Conservation (phyloP, 306 rosid species). For the Cucumis sativus region Cucumber_9930_V3 NC_026660.2:24457501-24458000, state of each 20-base stretch:
- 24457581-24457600: slow-evolving; percentile 31
- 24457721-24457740: slow-evolving; percentile 33
- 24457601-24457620: slow-evolving; percentile 30
- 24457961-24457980: background rate
- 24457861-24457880: background rate
- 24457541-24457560: slow-evolving; percentile 32
- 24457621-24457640: slow-evolving; percentile 33
- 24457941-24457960: slow-evolving; percentile 9
- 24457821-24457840: background rate
- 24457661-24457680: slow-evolving; percentile 38
- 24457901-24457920: slow-evolving; percentile 33
- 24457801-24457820: background rate
- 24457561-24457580: slow-evolving; percentile 29
- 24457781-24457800: slow-evolving; percentile 36
- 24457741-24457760: slow-evolving; percentile 36
- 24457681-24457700: slow-evolving; percentile 32
- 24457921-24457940: slow-evolving; percentile 32
- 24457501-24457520: slow-evolving; percentile 31
- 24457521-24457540: slow-evolving; percentile 32
- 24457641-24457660: slow-evolving; percentile 33
- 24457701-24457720: slow-evolving; percentile 30
- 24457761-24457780: slow-evolving; percentile 31
- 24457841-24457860: background rate
- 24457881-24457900: slow-evolving; percentile 36
- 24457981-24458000: slow-evolving; percentile 11